Evolutionary conservation across 495 filamentous ascomycete genomes (phyloP).

Genomic region (Glarea lozoyensis): DNA sequence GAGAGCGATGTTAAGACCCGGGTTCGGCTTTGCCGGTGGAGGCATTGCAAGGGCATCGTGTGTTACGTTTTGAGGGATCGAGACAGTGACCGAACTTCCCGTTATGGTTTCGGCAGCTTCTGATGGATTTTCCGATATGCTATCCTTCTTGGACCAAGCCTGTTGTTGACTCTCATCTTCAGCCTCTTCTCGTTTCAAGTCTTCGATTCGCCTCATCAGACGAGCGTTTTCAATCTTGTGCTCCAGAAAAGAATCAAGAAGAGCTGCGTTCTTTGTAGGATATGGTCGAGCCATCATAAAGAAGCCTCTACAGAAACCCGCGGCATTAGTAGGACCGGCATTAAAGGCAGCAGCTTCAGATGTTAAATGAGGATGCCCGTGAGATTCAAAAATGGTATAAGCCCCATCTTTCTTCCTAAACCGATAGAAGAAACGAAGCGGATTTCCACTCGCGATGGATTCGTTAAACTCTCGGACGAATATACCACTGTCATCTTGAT

Average conservation of each 20-base stretch:
- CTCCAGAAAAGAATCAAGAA: conserved; percentile 90
- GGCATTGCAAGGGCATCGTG: conserved; percentile 46
- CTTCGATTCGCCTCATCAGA: conserved; percentile 70
- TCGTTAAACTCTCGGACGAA: conserved; percentile 89
- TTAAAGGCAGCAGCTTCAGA: conserved; percentile 54
- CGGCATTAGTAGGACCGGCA: conserved; percentile 51
- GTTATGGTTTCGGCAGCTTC: conserved; percentile 29
- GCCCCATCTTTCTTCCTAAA: conserved; percentile 66
- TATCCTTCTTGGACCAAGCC: conserved; percentile 45
- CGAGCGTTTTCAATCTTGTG: conserved; percentile 97
- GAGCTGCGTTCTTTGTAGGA: conserved; percentile 72
- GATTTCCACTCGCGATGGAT: conserved; percentile 71
- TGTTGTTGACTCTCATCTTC: conserved; percentile 47
- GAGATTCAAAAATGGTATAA: conserved; percentile 76
- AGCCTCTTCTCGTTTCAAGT: conserved; percentile 77
- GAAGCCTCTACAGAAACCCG: conserved; percentile 73
- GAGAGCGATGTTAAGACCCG: conserved; percentile 52
- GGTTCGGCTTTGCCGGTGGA: conserved; percentile 55
- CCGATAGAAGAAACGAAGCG: conserved; percentile 82
- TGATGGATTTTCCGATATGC: conserved; percentile 42
- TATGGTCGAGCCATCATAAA: conserved; percentile 94
- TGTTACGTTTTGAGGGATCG: conserved; percentile 14
- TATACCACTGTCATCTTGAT: conserved; percentile 78
- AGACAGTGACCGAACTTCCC: conserved; percentile 15
- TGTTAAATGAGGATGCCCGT: conserved; percentile 85